Base-by-base conservation (phyloP, 176 grass and related monocot genomes). In the Musa troglodytarum region DNA sequence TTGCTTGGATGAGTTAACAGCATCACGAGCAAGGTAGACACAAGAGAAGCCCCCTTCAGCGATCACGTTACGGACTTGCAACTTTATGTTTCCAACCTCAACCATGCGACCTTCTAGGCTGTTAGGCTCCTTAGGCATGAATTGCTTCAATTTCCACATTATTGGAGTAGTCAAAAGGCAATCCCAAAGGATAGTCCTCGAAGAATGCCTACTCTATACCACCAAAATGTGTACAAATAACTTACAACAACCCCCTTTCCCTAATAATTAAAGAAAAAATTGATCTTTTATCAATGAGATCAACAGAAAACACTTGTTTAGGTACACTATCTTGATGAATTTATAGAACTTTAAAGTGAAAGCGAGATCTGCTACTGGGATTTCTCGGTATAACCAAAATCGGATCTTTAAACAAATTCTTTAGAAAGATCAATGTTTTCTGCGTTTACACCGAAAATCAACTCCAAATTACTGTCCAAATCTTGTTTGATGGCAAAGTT, bases 31-130 rank as follows among this genome's bases (percentile, higher is more conserved):
- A 52, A 82, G 25, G 70, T 96, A 96, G 43, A 96, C 92, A 76
- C 77, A 96, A 59, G 92, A 91, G 81, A 91, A 96, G 43, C 92
- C 92, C 54, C 92, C 88, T 79, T 96, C 78, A n/a, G 88, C 92
- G 63, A 96, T 91, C 51, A 71, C 76, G 86, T 88, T 91, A 10
- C 80, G 81, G 19, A 96, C 80, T 57, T 83, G 80, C 24, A 96
- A 74, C 80, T 91, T 96, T 53, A 85, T 21, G 66, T 82, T 86
- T 19, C 86, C 86, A 52, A 96, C 79, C 74, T 91, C 92, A 69
- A 91, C 77, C 20, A 83, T 89, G 70, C 86, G 88, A 10, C 88
- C 86, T 70, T 96, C 92, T 64, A 96, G 54, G 82, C 85, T 81
- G 57, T 65, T 77, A 49, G 83, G 76, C 73, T 84, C 74, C 84